Conservation (phyloP, 192 early-diverging fungal genomes). For the Backusella parvicylindrica region DNA sequence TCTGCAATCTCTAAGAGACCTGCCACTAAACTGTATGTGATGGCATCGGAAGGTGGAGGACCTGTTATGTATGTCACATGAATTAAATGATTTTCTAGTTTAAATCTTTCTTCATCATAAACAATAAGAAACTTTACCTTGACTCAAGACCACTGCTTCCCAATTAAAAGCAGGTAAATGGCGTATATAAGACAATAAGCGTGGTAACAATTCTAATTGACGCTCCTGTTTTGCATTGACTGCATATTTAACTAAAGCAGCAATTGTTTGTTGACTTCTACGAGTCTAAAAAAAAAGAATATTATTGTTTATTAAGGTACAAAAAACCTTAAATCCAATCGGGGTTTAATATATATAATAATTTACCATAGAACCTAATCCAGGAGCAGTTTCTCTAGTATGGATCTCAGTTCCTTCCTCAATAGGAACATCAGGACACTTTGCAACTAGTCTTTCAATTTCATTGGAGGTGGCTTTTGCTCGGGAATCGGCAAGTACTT, state of each 20-base stretch:
- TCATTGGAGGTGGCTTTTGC: constrained; percentile 41
- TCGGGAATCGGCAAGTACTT: constrained; percentile 44
- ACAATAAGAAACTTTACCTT: constrained; percentile 22
- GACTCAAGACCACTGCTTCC: constrained; percentile 15
- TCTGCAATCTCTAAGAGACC: constrained; percentile 44
- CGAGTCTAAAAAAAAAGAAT: constrained; percentile 23
- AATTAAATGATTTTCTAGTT: not conserved
- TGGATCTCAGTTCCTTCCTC: constrained; percentile 16
- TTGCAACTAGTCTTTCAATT: constrained; percentile 36
- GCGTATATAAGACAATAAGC: constrained; percentile 27
- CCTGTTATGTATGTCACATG: constrained; percentile 7
- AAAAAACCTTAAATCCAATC: not conserved
- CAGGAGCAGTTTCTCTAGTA: constrained; percentile 10
- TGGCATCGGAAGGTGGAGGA: constrained; percentile 30
- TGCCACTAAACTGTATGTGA: constrained; percentile 42
- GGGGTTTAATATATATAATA: not conserved
- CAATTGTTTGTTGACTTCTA: constrained; percentile 28
- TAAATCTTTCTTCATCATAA: constrained; percentile 23
- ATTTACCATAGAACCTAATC: constrained; percentile 20
- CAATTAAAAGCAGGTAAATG: constrained; percentile 30
- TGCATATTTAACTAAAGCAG: constrained; percentile 28
- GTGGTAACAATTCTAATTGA: constrained; percentile 22
- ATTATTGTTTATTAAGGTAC: constrained; percentile 1
- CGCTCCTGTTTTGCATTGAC: constrained; percentile 21
- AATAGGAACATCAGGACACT: constrained; percentile 34